A percentile compares a stretch with the other conserved stretches of the same genome.
phyloP scores from a whole-genome alignment of 1,139 yeast species.

The Scheffersomyces segobiensis region DNA sequence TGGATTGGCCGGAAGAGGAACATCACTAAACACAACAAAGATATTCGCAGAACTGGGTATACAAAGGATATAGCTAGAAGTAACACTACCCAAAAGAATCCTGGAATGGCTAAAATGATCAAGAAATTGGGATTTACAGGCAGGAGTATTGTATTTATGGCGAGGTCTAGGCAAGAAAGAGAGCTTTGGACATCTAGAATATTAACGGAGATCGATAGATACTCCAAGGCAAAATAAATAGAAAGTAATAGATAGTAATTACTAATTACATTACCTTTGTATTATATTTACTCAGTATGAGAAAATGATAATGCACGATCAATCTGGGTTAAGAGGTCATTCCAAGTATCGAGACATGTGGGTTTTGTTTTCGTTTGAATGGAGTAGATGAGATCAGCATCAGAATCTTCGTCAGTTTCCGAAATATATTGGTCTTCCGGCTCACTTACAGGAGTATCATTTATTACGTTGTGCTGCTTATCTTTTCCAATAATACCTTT shows the following conservation, averaged over 20 bases:
- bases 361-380: not conserved
- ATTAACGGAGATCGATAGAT: conserved; percentile 63
- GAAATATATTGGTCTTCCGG: not conserved
- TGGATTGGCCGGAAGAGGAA: conserved; percentile 76
- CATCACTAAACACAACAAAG: conserved; percentile 22
- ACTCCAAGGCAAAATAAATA: conserved; percentile 15
- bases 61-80: conserved; percentile 1
- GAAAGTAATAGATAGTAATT: conserved; percentile 1
- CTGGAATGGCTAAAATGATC: conserved; percentile 43
- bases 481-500: not conserved
- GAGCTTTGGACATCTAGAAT: conserved; percentile 79
- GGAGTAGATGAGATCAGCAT: conserved; percentile 4
- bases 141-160: conserved; percentile 68
- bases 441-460: not conserved
- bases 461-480: not conserved
- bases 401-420: conserved; percentile 6
- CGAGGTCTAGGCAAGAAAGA: conserved; percentile 79
- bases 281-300: not conserved
- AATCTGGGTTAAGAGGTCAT: conserved; percentile 16
- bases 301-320: conserved; percentile 11
- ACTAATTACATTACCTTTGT: not conserved
- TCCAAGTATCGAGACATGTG: conserved; percentile 8
- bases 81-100: conserved; percentile 28
- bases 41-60: not conserved
- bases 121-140: conserved; percentile 70